These are phyloP conservation scores for Camillea tinctor DNA, from an alignment of 2,329 filamentous ascomycete species.

Conservation along the genomic window DNA sequence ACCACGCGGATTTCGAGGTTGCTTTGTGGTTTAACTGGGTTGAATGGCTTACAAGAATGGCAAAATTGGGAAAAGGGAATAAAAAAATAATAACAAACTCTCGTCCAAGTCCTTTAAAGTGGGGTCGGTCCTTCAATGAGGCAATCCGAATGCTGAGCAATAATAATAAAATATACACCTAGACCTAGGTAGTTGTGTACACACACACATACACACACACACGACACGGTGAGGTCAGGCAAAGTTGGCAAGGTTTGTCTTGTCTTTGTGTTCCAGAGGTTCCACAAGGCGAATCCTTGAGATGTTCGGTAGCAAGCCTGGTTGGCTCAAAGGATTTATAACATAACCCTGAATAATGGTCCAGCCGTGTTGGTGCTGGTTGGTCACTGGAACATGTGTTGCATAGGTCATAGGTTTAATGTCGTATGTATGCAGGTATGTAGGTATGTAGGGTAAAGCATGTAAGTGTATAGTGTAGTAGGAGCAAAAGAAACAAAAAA, in stretches of 20 bases:
- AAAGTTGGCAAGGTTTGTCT: neutral
- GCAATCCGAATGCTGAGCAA: slow-evolving; percentile 7
- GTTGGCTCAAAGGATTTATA: neutral
- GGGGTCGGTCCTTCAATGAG: slow-evolving; percentile 10
- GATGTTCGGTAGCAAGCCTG: neutral
- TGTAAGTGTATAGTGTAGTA: neutral
- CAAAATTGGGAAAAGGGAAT: too few relatives aligned
- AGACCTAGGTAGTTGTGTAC: too few relatives aligned
- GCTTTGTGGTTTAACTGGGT: neutral
- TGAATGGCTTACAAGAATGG: too few relatives aligned
- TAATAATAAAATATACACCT: neutral
- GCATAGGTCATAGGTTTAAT: too few relatives aligned
- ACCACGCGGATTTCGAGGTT: slow-evolving; percentile 1
- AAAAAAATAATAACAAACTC: neutral
- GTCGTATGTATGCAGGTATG: too few relatives aligned
- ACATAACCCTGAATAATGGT: neutral
- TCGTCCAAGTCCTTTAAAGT: neutral
- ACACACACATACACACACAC: too few relatives aligned
- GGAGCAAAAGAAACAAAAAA: neutral
- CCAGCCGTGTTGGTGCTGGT: too few relatives aligned
- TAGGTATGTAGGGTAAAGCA: too few relatives aligned
- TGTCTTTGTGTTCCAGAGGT: neutral
- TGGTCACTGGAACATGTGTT: too few relatives aligned
- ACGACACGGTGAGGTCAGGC: too few relatives aligned
- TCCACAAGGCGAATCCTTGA: neutral